phyloP scores from a whole-genome alignment of 2,329 filamentous ascomycete species.

The Phymatotrichopsis omnivora region DNA sequence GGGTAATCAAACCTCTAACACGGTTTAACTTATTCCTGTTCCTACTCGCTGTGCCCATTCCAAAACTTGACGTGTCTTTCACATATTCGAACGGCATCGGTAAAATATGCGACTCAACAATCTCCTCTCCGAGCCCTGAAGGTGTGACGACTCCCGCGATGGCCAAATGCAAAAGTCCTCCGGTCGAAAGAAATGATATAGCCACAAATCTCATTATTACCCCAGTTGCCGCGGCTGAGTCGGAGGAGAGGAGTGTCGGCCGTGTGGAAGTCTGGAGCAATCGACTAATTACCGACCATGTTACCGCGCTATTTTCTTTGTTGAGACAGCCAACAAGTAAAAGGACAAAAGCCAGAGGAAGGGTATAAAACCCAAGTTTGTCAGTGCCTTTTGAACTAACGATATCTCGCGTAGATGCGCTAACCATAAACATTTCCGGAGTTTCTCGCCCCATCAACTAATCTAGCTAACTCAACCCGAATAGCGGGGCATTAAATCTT shows the following conservation, averaged over 20 bases:
- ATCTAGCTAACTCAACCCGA: too few relatives aligned
- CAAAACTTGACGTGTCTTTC: slow-evolving; percentile 36
- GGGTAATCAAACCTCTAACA: background rate
- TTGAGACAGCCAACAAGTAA: slow-evolving; percentile 35
- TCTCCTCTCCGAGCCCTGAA: slow-evolving; percentile 39
- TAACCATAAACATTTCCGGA: too few relatives aligned
- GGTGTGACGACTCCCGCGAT: slow-evolving; percentile 41
- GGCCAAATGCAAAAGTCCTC: slow-evolving; percentile 34
- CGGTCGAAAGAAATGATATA: slow-evolving; percentile 30
- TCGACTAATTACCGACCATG: slow-evolving; percentile 37
- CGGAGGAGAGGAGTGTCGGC: slow-evolving; percentile 38
- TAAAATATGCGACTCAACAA: slow-evolving; percentile 30
- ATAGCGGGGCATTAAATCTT: too few relatives aligned
- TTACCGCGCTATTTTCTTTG: slow-evolving; percentile 36
- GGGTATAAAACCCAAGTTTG: too few relatives aligned
- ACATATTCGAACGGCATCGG: slow-evolving; percentile 36
- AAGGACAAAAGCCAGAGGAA: slow-evolving; percentile 35
- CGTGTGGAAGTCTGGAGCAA: slow-evolving; percentile 38
- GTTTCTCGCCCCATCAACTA: too few relatives aligned
- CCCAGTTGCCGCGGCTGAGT: slow-evolving; percentile 34
- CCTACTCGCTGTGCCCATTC: slow-evolving; percentile 36
- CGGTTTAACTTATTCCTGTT: slow-evolving; percentile 19
- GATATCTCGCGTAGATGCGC: too few relatives aligned
- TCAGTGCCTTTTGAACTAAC: too few relatives aligned
- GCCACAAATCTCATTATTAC: slow-evolving; percentile 33